phyloP scores from a whole-genome alignment of 1,284 basidiomycete genomes.

The Ustilago crameri region DNA sequence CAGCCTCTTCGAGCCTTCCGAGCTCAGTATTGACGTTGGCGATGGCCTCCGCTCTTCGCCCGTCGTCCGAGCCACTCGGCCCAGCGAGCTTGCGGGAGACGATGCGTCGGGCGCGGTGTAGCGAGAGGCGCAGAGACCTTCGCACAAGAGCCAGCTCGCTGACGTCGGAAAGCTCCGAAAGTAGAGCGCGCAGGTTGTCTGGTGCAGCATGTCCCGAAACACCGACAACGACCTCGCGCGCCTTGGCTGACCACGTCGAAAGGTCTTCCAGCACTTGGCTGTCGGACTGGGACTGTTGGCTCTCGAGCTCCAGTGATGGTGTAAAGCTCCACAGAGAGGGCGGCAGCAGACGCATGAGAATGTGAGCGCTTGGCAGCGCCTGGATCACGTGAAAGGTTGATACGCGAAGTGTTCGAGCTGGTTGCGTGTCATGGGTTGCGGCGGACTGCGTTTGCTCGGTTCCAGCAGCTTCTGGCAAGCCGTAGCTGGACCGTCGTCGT shows the following conservation, averaged over 20 bases:
- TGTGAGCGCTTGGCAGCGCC: slow-evolving; percentile 30
- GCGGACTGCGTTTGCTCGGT: background rate
- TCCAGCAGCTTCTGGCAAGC: slow-evolving; percentile 12
- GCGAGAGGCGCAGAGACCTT: slow-evolving; percentile 18
- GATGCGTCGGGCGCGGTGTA: slow-evolving; percentile 26
- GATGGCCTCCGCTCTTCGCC: slow-evolving; percentile 5
- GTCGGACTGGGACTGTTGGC: background rate
- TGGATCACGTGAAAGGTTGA: slow-evolving; percentile 32
- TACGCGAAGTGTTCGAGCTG: slow-evolving; percentile 12
- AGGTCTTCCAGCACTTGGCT: slow-evolving; percentile 10
- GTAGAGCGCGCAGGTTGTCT: slow-evolving; percentile 18
- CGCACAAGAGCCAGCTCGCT: slow-evolving; percentile 22
- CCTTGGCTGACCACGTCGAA: slow-evolving; percentile 29
- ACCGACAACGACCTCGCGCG: slow-evolving; percentile 25
- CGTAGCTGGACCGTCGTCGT: slow-evolving; percentile 30
- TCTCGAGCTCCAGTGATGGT: slow-evolving; percentile 24
- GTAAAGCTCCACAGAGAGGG: slow-evolving; percentile 22
- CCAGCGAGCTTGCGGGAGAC: slow-evolving; percentile 18
- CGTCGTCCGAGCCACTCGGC: background rate
- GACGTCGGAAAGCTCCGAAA: slow-evolving; percentile 24
- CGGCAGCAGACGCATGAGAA: slow-evolving; percentile 43
- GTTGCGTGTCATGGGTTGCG: slow-evolving; percentile 1
- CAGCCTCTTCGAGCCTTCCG: slow-evolving; percentile 16
- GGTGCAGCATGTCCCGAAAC: slow-evolving; percentile 4
- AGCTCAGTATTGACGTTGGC: slow-evolving; percentile 19